A percentile compares a stretch with the other conserved stretches of the same genome.
These are phyloP conservation scores for Ganoderma resinaceum DNA, from an alignment of 1,284 basidiomycete genomes.

Conservation along the genomic window DNA sequence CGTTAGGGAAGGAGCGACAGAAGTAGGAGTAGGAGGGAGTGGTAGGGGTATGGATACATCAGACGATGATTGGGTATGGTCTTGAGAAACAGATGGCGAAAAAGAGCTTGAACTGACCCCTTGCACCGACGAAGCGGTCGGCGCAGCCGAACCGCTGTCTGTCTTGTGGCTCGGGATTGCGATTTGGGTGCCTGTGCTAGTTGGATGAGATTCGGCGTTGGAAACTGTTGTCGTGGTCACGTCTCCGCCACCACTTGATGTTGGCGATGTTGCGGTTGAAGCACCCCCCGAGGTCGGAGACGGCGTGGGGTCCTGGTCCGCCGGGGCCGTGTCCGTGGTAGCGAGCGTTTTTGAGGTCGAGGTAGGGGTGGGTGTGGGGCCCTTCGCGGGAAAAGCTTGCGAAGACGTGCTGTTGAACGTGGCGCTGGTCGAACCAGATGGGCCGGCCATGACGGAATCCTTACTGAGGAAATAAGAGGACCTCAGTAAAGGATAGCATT, in stretches of 20 bases:
- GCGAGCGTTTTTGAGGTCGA: neutral
- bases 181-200: neutral
- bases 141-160: neutral
- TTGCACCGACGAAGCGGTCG: conserved; percentile 7
- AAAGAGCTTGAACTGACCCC: conserved; percentile 30
- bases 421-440: neutral
- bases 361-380: neutral
- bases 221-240: neutral
- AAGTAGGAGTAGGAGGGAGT: conserved; percentile 16
- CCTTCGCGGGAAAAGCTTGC: conserved; percentile 5
- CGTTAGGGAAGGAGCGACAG: conserved; percentile 9
- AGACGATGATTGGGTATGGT: conserved; percentile 20
- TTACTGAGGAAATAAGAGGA: neutral
- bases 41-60: conserved; percentile 24
- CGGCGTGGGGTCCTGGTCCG: neutral
- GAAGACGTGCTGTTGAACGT: conserved; percentile 1
- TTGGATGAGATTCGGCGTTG: neutral
- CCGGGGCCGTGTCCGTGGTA: neutral
- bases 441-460: conserved; percentile 13
- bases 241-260: neutral
- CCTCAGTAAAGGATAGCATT: neutral
- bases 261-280: conserved; percentile 3
- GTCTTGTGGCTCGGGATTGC: conserved; percentile 2
- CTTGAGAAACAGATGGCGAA: conserved; percentile 23
- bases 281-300: neutral